Evolutionary conservation across 2,329 filamentous ascomycete genomes (phyloP), one percentile per base, ranked within the genome.

Genomic region (Aspergillus luchuensis): DNA sequence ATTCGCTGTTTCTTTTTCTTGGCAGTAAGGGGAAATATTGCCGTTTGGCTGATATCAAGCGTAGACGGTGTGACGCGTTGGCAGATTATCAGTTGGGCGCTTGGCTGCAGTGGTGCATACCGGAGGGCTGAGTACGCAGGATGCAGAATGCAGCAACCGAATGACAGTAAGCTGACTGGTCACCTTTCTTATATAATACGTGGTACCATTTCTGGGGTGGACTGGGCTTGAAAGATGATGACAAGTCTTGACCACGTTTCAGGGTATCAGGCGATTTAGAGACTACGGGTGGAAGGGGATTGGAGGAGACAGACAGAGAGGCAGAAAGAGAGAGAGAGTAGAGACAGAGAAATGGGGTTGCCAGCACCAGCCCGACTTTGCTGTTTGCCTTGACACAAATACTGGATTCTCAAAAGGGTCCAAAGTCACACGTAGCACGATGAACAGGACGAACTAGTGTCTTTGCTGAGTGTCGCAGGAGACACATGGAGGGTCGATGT

Each of bases 61-160:
- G 51, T 57, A 62, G 60, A 68, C 63, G 60, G 63, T 67, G 63
- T 68, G 66, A 69, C 67, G 66, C 61, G 67, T 67, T 67, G 58
- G 49, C 53, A 57, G 56, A 62, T 56, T 59, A 57, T 52, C 52
- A 56, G 56, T 51, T 56, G 51, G 58, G 57, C 47, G 43, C 54
- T 60, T 58, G 60, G 63, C 60, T 41, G 62, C 57, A 62, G 59
- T 56, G 52, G 54, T 33, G 57, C 58, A 57, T 54, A 61, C 61
- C 55, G 59, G 58, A 53, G 57, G 63, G 59, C 59, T 57, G 62
- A 65, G 59, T 63, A 50, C 58, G 63, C 63, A 64, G 63, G 59
- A 53, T 58, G 64, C 61, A 65, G 63, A 36, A 58, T 51, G 41
- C 47, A 51, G 48, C 45, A 19, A 38, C 50, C 23, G 39, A 54